Percentiles rank a stretch among this genome's conserved stretches.
phyloP scores from a whole-genome alignment of 495 filamentous ascomycete species.

The Arthonia radiata region DNA sequence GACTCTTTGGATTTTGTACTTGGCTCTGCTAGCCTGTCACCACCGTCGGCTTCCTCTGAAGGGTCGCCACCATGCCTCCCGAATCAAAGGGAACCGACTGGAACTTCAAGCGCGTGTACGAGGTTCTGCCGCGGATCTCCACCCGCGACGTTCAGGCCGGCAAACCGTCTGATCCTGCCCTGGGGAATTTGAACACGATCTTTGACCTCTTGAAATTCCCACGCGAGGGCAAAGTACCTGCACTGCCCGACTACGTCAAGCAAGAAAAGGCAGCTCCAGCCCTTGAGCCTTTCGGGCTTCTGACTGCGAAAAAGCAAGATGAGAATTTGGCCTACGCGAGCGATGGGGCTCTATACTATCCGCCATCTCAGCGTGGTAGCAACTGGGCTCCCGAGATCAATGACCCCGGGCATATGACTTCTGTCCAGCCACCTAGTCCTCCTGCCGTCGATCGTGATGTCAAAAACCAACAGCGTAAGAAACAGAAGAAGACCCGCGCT shows the following conservation, averaged over 20 bases:
- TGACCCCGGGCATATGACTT: slow-evolving; percentile 8
- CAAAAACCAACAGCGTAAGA: slow-evolving; percentile 1
- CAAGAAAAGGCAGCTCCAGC: too few species aligned
- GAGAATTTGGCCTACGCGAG: slow-evolving; percentile 6
- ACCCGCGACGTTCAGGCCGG: too few species aligned
- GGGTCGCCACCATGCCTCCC: too few species aligned
- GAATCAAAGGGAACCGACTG: too few species aligned
- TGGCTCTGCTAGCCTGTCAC: too few species aligned
- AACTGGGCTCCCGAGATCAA: slow-evolving; percentile 14
- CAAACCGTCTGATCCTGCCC: too few species aligned
- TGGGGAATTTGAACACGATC: slow-evolving; percentile 20
- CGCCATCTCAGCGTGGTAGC: slow-evolving; percentile 9
- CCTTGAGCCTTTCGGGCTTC: slow-evolving; percentile 2
- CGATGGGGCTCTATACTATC: slow-evolving; percentile 9
- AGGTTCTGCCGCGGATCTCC: too few species aligned
- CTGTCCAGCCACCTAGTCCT: not conserved
- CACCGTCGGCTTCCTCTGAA: too few species aligned
- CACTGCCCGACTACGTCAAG: too few species aligned
- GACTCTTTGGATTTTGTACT: too few species aligned
- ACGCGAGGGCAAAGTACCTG: slow-evolving; percentile 6
- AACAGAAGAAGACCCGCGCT: not conserved
- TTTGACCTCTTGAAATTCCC: slow-evolving; percentile 17
- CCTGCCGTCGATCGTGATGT: not conserved
- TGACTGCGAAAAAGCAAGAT: slow-evolving; percentile 1
- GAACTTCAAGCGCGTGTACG: too few species aligned